Evolutionary conservation across 108 stramenopile genomes (phyloP), one percentile per base, ranked within the genome.

Genomic region (Chaetoceros tenuissimus): DNA sequence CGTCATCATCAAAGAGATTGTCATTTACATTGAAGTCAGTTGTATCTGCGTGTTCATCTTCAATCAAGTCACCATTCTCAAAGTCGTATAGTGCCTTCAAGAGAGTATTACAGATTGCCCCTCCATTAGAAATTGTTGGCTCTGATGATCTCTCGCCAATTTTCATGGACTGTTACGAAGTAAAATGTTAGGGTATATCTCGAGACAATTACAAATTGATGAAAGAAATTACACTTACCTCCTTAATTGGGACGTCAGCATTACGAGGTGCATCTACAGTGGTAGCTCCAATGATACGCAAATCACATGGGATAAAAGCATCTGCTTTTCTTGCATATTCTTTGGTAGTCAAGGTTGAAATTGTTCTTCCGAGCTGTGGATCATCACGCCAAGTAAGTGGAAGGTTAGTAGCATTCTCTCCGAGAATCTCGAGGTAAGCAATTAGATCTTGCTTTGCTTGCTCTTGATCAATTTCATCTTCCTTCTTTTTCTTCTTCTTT

Each of bases 51-150:
- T 60, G 3, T 29, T 67, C 25, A 46, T 48, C 28, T 20, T 58
- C 57, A 64, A 67, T 62, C 1, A 52, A 67, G 22, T 71, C 71
- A 47, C 81, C 86, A 26, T 77, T 75, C 51, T 81, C 90, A 13
- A 82, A 75, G 62, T 92, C 90, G 57, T 92, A 92, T 30, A 92
- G 68, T 3, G 85, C 90, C 62, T 92, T 92, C 46, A 92, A 78
- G 66, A 92, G 72, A 43, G 84, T 75, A 57, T 88, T 92, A 57
- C 72, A 64, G 55, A 73, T 77, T 19, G 86, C 82, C 45, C 90
- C 90, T 22, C 90, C 90, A 67, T 84, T 82, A 24, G 84, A 85
- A 59, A 82, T 60, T 26, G 86, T 86, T 62, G 77, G 73, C 51
- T 71, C 69, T 19, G 61, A 40, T n/a, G 69, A 55, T 48, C 55